Percentiles rank a stretch among this genome's conserved stretches.
These are phyloP conservation scores for Amaranthus palmeri DNA, from an alignment of 148 eudicot genomes.

Conservation along the genomic window DNA sequence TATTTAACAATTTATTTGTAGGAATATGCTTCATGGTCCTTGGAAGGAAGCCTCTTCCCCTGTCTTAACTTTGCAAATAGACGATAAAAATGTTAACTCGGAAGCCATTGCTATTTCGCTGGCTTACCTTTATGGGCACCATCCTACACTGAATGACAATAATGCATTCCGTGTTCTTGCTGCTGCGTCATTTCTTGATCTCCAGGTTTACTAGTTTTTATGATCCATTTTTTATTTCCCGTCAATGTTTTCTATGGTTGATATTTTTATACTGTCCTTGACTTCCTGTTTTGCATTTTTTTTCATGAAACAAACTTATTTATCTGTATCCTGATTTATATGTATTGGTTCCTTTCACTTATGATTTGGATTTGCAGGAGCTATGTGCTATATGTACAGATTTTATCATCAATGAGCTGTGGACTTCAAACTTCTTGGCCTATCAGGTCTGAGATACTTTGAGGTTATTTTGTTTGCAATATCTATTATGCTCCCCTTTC, in stretches of 20 bases:
- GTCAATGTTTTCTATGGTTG: neutral
- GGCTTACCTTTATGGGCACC: slow-evolving; percentile 91
- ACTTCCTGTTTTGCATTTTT: neutral
- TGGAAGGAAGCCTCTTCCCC: slow-evolving; percentile 99
- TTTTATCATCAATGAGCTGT: slow-evolving; percentile 88
- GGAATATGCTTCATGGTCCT: slow-evolving; percentile 99
- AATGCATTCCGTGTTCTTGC: slow-evolving; percentile 98
- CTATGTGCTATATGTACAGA: slow-evolving; percentile 94
- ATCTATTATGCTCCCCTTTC: slow-evolving; percentile 8
- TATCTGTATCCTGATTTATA: neutral
- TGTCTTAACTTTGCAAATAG: slow-evolving; percentile 73
- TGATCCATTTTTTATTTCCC: neutral
- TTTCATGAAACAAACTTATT: neutral
- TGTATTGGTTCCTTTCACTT: slow-evolving; percentile 11
- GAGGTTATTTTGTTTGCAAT: slow-evolving; percentile 5
- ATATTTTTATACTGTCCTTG: neutral
- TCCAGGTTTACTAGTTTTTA: slow-evolving; percentile 57
- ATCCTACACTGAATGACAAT: slow-evolving; percentile 86
- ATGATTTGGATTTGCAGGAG: slow-evolving; percentile 56
- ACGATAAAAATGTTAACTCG: slow-evolving; percentile 80
- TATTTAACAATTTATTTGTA: slow-evolving; percentile 23
- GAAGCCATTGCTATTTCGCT: slow-evolving; percentile 89
- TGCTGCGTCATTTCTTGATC: slow-evolving; percentile 99
- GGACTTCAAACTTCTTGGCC: slow-evolving; percentile 95
- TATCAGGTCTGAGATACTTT: slow-evolving; percentile 63